Percentiles rank a stretch among this genome's conserved stretches.
Evolutionary conservation across 495 filamentous ascomycete species (phyloP).

Genomic region (Aspergillus kassunensis): DNA sequence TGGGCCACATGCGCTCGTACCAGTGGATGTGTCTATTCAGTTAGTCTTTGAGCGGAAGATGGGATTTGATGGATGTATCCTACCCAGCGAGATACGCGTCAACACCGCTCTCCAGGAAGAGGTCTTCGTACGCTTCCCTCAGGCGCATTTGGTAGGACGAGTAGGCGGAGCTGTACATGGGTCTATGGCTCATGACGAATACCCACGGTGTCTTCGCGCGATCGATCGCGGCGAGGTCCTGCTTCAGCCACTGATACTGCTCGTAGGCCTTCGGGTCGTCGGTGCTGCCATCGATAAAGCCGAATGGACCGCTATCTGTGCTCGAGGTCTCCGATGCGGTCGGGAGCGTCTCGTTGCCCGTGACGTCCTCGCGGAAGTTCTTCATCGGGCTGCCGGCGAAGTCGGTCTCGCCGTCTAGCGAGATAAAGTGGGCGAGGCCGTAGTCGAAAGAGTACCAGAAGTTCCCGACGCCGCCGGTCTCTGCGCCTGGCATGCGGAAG

Average conservation of each 20-base stretch:
- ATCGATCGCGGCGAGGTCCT: slow-evolving; percentile 45
- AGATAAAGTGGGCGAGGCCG: slow-evolving; percentile 48
- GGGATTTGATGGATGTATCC: too few species aligned
- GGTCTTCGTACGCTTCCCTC: slow-evolving; percentile 49
- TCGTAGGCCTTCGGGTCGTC: slow-evolving; percentile 42
- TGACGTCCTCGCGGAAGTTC: slow-evolving; percentile 37
- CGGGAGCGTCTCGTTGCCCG: slow-evolving; percentile 36
- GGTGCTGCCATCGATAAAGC: slow-evolving; percentile 34
- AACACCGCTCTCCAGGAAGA: slow-evolving; percentile 54
- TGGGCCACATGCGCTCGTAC: slow-evolving; percentile 45
- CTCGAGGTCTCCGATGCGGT: slow-evolving; percentile 39
- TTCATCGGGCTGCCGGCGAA: slow-evolving; percentile 41
- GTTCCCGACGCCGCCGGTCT: slow-evolving; percentile 44
- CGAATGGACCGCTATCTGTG: slow-evolving; percentile 51
- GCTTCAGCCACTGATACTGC: slow-evolving; percentile 47
- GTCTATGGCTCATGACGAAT: slow-evolving; percentile 53
- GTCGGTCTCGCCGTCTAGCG: slow-evolving; percentile 50
- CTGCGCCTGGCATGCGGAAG: slow-evolving; percentile 47
- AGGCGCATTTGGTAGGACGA: slow-evolving; percentile 41
- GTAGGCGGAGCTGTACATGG: slow-evolving; percentile 48
- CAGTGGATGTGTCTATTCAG: slow-evolving; percentile 48
- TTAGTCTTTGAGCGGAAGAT: neutral
- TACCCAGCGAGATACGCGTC: slow-evolving; percentile 50
- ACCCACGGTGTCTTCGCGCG: slow-evolving; percentile 52
- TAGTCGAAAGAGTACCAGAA: slow-evolving; percentile 60